Percentiles rank a stretch among this genome's conserved stretches.
Conservation (phyloP, 768 basidiomycete genomes). For the Rhodocollybia butyracea region DNA sequence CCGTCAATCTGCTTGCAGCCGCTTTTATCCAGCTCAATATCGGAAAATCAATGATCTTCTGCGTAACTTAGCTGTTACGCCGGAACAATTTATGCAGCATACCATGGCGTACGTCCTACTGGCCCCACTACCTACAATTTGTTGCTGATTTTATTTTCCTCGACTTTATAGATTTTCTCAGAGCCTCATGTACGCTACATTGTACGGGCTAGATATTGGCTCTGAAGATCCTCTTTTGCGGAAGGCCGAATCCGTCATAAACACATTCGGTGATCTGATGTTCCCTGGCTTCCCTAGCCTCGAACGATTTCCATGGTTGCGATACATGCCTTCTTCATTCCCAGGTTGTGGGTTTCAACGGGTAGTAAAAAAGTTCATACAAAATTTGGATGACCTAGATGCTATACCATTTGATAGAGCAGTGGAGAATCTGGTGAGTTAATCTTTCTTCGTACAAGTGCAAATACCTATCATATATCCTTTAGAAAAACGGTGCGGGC, state of each 20-base stretch:
- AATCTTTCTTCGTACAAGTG: background rate
- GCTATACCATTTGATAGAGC: background rate
- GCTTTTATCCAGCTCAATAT: background rate
- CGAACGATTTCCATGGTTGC: background rate
- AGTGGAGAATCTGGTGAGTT: background rate
- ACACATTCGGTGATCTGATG: background rate
- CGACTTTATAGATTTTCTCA: background rate
- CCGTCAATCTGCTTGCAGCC: background rate
- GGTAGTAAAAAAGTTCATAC: background rate
- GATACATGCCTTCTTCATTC: background rate
- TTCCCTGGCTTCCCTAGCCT: background rate
- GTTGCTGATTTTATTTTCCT: background rate
- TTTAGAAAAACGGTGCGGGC: background rate
- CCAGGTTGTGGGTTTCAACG: no score
- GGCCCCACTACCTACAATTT: background rate
- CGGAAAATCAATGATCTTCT: background rate
- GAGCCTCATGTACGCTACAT: background rate
- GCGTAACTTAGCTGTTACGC: background rate
- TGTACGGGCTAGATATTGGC: background rate
- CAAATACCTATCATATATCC: background rate
- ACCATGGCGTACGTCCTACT: background rate
- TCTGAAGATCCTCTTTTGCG: background rate
- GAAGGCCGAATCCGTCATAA: background rate
- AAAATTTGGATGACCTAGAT: background rate
- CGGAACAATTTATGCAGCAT: background rate